Evolutionary conservation across 371 early-diverging fungal genomes (phyloP), one percentile per base, ranked within the genome.

Genomic region (Cokeromyces recurvatus): DNA sequence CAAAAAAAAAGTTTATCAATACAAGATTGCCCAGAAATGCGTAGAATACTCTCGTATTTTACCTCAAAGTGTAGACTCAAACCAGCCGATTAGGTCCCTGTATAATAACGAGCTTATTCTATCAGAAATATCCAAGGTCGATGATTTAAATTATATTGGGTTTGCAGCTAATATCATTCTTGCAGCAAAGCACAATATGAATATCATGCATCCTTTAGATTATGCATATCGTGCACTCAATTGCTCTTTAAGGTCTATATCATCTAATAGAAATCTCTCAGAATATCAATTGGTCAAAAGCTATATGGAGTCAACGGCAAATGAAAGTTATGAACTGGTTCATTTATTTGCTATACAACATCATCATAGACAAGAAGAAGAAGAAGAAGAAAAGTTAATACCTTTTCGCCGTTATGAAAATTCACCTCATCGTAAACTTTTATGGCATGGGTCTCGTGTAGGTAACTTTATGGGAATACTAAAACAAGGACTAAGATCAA

Each of bases 361-460:
- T n/a, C n/a, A n/a, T n/a, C 51, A 68, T 6, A 55, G 71, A 21
- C 40, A 37, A 1, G 62, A 49, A 17, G 71, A 77, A 47, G 43
- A 36, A 24, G 45, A 32, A 9, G n/a, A n/a, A n/a, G n/a, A n/a
- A n/a, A n/a, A n/a, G n/a, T n/a, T n/a, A n/a, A n/a, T n/a, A n/a
- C 34, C 64, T 3, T 70, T 62, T 32, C 32, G 42, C 9, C 62
- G 57, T 3, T 60, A 43, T 40, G 59, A 54, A 24, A 35, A 47
- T 7, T 52, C 59, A 12, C 9, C 8, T 2, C 68, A 71, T 36
- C 62, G 77, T n/a, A 71, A 55, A 23, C 52, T 77, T 3, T 43
- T 77, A 8, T 77, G 77, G 77, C 77, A 77, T 51, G 77, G 77
- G 2, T 77, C 77, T 14, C 53, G 61, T 19, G 38, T 64, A 10